A percentile compares a stretch with the other conserved stretches of the same genome.
These are phyloP conservation scores for Diaporthe citriasiana DNA, from an alignment of 2,329 filamentous ascomycete genomes.

Conservation along the genomic window DNA sequence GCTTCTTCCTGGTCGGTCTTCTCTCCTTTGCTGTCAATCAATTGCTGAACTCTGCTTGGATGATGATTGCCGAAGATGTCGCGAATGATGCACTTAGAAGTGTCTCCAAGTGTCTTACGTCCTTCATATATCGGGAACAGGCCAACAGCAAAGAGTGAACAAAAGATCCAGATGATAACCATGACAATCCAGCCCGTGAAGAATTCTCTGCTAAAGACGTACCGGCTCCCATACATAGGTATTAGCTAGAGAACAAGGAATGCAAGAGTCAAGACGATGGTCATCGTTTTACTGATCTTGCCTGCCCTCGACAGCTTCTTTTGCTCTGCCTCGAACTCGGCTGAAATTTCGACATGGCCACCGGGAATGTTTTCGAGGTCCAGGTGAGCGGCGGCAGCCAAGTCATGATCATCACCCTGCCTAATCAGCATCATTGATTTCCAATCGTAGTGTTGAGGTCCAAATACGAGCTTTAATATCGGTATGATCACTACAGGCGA, in stretches of 20 bases:
- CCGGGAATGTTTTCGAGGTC: constrained; percentile 76
- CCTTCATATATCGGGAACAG: too few relatives aligned
- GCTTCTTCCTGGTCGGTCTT: constrained; percentile 14
- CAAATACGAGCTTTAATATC: constrained; percentile 77
- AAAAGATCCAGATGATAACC: too few relatives aligned
- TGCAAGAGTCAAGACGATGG: constrained; percentile 60
- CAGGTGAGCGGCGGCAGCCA: constrained; percentile 73
- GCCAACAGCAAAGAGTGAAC: too few relatives aligned
- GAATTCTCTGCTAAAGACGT: too few relatives aligned
- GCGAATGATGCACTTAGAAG: too few relatives aligned
- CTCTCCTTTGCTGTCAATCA: constrained; percentile 29
- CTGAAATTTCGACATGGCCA: constrained; percentile 50
- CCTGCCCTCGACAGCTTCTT: constrained; percentile 50
- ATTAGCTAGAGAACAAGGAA: constrained; percentile 93
- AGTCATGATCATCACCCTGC: constrained; percentile 81
- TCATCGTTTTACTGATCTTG: constrained; percentile 52
- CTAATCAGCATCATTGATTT: constrained; percentile 86
- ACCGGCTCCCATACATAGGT: too few relatives aligned
- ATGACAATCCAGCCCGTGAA: too few relatives aligned
- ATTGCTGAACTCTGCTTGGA: too few relatives aligned
- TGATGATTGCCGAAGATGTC: too few relatives aligned
- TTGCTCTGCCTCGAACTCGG: constrained; percentile 59
- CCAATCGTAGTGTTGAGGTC: constrained; percentile 86
- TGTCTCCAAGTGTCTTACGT: too few relatives aligned
- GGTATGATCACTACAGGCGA: constrained; percentile 83